These are phyloP conservation scores for Aspergillus eucalypticola DNA, from an alignment of 2,329 filamentous ascomycete genomes.

Conservation along the genomic window DNA sequence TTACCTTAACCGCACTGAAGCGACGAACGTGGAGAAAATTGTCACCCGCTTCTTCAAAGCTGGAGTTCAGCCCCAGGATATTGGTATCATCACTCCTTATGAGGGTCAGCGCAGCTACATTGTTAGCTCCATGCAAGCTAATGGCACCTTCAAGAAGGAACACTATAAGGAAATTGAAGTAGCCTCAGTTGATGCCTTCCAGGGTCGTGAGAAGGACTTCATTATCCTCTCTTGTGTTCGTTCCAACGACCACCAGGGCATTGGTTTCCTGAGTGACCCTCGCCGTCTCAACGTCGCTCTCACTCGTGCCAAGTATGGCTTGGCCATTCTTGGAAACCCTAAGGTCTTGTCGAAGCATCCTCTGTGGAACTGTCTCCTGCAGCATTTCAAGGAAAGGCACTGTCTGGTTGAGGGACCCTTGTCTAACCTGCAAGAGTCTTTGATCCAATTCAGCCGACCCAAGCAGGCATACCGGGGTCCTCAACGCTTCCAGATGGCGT, in stretches of 20 bases:
- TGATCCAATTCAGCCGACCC: conserved; percentile 91
- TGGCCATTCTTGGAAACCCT: conserved; percentile 95
- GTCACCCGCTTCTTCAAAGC: conserved; percentile 99
- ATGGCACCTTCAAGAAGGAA: conserved; percentile 96
- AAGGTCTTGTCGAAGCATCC: conserved; percentile 98
- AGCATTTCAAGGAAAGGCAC: conserved; percentile 96
- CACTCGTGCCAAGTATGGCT: conserved; percentile 92
- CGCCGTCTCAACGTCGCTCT: conserved; percentile 95
- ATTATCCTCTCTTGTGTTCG: conserved; percentile 97
- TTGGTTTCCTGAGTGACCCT: conserved; percentile 96
- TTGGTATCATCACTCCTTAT: conserved; percentile 98
- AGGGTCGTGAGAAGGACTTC: conserved; percentile 98
- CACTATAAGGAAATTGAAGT: conserved; percentile 98
- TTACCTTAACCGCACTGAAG: conserved; percentile 96
- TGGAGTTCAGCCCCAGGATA: conserved; percentile 87
- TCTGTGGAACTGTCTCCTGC: conserved; percentile 90
- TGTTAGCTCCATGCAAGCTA: conserved; percentile 98
- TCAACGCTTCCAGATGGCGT: conserved; percentile 81
- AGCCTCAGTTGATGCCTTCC: conserved; percentile 96
- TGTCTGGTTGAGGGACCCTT: conserved; percentile 94
- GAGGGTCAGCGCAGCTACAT: conserved; percentile 98
- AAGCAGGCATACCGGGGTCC: conserved; percentile 89
- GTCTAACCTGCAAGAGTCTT: conserved; percentile 90
- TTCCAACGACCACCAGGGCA: conserved; percentile 98
- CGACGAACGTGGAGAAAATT: conserved; percentile 96